A percentile compares a stretch with the other conserved stretches of the same genome.
Evolutionary conservation across 331 rosid species (phyloP).

Genomic region (Rosa hybrid): DNA sequence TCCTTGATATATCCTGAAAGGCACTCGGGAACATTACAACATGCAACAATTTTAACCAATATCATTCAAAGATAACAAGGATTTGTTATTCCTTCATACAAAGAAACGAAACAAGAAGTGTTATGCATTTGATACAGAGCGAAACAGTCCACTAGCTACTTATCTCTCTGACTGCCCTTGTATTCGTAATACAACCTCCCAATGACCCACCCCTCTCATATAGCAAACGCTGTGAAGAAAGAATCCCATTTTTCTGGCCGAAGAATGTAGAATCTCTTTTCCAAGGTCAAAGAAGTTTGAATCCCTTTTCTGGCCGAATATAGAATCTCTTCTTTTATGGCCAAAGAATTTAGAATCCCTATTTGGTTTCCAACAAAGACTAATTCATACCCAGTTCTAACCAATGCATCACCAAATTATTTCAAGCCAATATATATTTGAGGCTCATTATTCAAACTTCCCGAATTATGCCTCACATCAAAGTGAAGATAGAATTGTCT

Average conservation of each 20-base stretch:
- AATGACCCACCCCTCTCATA: not conserved
- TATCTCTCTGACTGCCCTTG: too few species aligned
- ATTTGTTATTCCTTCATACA: not conserved
- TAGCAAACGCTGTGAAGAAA: not conserved
- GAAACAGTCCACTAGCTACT: not conserved
- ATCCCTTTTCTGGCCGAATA: too few species aligned
- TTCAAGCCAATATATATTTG: not conserved
- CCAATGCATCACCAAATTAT: not conserved
- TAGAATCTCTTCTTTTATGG: not conserved
- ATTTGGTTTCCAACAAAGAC: not conserved
- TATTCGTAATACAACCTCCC: too few species aligned
- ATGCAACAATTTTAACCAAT: not conserved
- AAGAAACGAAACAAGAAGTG: not conserved
- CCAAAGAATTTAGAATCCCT: not conserved
- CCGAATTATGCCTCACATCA: not conserved
- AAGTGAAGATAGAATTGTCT: not conserved
- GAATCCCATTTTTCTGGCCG: not conserved
- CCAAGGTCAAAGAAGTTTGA: not conserved
- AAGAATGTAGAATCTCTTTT: too few species aligned
- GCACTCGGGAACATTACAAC: constrained; percentile 4
- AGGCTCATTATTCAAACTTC: not conserved
- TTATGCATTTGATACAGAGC: not conserved
- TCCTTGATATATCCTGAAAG: constrained; percentile 70
- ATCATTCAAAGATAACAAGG: not conserved
- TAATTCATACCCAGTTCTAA: not conserved